Conservation (phyloP, 1,284 basidiomycete genomes). For the Pascua guehoae region DNA sequence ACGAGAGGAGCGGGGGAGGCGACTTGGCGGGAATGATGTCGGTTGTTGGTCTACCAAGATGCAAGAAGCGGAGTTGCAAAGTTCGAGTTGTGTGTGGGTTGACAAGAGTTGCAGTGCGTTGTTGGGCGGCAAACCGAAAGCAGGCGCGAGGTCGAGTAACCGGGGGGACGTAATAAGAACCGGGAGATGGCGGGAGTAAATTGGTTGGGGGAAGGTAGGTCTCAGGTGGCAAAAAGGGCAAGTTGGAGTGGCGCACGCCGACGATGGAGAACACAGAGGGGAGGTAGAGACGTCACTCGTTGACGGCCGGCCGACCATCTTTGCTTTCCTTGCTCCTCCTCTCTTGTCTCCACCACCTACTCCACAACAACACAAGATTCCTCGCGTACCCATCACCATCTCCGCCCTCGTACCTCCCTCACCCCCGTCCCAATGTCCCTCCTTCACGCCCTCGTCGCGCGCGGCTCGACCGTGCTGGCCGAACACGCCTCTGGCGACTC, state of each 20-base stretch:
- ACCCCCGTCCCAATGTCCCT: conserved; percentile 50
- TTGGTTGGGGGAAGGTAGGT: no score
- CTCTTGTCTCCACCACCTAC: background rate
- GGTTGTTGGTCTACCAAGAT: background rate
- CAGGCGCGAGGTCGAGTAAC: background rate
- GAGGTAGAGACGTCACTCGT: background rate
- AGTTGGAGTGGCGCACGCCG: no score
- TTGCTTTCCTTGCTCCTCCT: background rate
- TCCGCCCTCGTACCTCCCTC: no score
- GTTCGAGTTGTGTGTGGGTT: background rate
- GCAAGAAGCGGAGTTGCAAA: background rate
- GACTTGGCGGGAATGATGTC: background rate
- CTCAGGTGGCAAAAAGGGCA: no score
- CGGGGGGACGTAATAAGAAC: background rate
- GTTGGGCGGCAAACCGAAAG: background rate
- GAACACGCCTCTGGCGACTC: conserved; percentile 74
- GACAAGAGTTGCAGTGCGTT: background rate
- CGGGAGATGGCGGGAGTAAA: no score
- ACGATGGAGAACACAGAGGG: no score
- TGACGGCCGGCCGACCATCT: background rate
- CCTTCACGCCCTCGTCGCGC: conserved; percentile 82
- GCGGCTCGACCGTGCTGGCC: conserved; percentile 71
- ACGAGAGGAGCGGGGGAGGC: background rate
- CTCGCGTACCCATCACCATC: no score
- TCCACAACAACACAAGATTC: background rate